These are phyloP conservation scores for Tagetes erecta DNA, from an alignment of 129 eudicot species.

Conservation along the genomic window DNA sequence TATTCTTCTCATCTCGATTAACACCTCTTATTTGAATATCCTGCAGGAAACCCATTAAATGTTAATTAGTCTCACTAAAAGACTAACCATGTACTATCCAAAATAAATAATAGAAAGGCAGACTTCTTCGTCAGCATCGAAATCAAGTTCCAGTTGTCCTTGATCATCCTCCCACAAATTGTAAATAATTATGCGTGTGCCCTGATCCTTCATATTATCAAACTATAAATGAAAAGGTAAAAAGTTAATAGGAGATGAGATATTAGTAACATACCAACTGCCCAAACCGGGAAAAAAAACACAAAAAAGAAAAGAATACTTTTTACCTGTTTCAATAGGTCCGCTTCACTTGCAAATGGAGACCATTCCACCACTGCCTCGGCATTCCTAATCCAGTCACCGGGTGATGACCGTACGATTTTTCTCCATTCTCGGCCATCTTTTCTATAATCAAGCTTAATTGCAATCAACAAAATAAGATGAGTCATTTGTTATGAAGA, in stretches of 20 bases:
- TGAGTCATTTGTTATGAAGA: conserved; percentile 14
- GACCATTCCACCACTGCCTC: conserved; percentile 86
- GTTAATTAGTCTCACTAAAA: conserved; percentile 16
- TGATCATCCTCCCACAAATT: conserved; percentile 99
- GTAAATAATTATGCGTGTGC: conserved; percentile 79
- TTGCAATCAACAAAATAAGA: conserved; percentile 17
- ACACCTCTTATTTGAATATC: conserved; percentile 98
- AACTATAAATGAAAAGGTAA: conserved; percentile 47
- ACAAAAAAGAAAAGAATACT: background rate
- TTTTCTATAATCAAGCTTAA: conserved; percentile 74
- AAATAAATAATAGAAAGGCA: conserved; percentile 2
- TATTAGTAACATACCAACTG: background rate
- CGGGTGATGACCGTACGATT: conserved; percentile 59
- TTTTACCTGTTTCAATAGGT: conserved; percentile 73
- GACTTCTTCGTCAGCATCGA: conserved; percentile 75
- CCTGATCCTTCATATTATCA: conserved; percentile 74
- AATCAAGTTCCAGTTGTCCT: conserved; percentile 89
- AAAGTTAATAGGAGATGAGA: conserved; percentile 11
- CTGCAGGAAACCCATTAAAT: conserved; percentile 37
- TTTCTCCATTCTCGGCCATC: conserved; percentile 52
- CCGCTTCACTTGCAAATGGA: conserved; percentile 85
- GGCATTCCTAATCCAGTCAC: conserved; percentile 69
- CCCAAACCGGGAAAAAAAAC: background rate
- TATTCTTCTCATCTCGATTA: conserved; percentile 88
- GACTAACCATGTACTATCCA: conserved; percentile 4